These are phyloP conservation scores for Cunninghamia lanceolata DNA, from an alignment of 75 land plant genomes.

Conservation along the genomic window DNA sequence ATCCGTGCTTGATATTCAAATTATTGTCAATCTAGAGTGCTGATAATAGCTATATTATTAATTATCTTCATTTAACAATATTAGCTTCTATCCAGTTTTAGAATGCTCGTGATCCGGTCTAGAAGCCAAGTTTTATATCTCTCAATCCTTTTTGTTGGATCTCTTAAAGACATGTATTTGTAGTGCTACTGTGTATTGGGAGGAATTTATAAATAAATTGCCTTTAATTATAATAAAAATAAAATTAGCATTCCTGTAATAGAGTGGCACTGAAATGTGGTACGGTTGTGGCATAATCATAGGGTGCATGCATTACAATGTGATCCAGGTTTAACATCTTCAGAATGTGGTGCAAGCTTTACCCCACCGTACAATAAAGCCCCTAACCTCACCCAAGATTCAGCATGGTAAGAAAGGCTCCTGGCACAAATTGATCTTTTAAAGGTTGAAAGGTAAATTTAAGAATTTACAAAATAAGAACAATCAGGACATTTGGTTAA, in stretches of 20 bases:
- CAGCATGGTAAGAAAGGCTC: not conserved
- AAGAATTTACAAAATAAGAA: not conserved
- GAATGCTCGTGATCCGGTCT: not conserved
- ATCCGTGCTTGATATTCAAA: not conserved
- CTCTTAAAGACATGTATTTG: not conserved
- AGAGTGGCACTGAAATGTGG: not conserved
- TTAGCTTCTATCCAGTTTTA: not conserved
- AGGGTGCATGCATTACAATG: not conserved
- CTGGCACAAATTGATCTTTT: not conserved
- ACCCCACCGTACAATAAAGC: not conserved
- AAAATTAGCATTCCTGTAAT: no score
- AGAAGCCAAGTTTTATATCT: not conserved
- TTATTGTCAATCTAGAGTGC: not conserved
- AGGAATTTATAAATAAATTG: not conserved
- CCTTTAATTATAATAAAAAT: no score
- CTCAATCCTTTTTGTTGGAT: not conserved
- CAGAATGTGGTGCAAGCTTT: not conserved
- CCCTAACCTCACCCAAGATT: not conserved
- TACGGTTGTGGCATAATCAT: not conserved
- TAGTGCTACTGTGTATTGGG: not conserved
- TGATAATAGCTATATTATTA: no score
- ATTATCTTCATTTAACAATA: no score
- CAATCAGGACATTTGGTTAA: not conserved
- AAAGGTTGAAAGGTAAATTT: not conserved
- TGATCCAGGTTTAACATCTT: not conserved